A percentile compares a stretch with the other conserved stretches of the same genome.
phyloP scores from a whole-genome alignment of 352 stramenopile species.

The Globisporangium megalacanthum region DNA sequence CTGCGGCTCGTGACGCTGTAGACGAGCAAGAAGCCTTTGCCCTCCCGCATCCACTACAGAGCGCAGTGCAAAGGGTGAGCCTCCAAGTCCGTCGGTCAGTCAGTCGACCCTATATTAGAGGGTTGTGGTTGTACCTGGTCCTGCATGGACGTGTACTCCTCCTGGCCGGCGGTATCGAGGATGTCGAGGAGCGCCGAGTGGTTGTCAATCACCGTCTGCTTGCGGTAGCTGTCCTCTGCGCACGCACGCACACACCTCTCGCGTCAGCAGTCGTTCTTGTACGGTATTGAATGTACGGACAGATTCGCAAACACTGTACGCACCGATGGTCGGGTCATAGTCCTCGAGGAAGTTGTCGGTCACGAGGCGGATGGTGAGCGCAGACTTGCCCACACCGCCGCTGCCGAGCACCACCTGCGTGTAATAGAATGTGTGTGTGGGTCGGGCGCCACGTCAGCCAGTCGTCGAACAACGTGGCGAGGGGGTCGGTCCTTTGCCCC shows the following conservation, averaged over 20 bases:
- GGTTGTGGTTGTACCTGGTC: conserved; percentile 49
- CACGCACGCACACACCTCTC: background rate
- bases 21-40: conserved; percentile 87
- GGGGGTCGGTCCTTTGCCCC: too few relatives aligned
- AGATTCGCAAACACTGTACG: conserved; percentile 3
- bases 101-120: background rate
- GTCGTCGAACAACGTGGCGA: background rate
- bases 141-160: conserved; percentile 91
- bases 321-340: conserved; percentile 91
- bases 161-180: conserved; percentile 89
- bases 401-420: conserved; percentile 82
- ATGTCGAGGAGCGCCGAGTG: conserved; percentile 84
- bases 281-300: background rate
- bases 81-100: too few relatives aligned
- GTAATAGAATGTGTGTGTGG: background rate
- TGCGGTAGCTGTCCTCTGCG: conserved; percentile 90
- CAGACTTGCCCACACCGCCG: conserved; percentile 89
- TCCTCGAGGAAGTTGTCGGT: conserved; percentile 92
- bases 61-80: background rate
- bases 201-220: conserved; percentile 85
- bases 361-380: conserved; percentile 90
- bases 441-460: background rate
- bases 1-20: conserved; percentile 88
- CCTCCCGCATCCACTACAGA: conserved; percentile 88
- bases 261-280: conserved; percentile 3